Evolutionary conservation across 2,329 filamentous ascomycete species (phyloP), one percentile per base, ranked within the genome.

Genomic region (Epicoccum sorghinum): DNA sequence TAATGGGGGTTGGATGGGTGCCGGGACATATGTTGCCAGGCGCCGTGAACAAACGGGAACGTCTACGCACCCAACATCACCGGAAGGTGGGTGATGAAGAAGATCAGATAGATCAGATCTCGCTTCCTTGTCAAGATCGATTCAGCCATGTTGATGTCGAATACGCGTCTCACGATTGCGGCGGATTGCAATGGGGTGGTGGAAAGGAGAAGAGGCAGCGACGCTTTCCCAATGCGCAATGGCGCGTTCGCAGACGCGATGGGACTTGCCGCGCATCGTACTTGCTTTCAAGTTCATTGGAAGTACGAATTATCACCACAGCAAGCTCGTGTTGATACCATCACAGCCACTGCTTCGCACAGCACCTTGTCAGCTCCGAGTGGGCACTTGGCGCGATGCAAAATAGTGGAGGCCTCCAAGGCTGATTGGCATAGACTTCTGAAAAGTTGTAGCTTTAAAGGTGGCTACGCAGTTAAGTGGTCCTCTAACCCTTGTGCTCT

Each of bases 71-170:
- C 72, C 58, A 88, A 80, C 74, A 88, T 83, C 35, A 88, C 77
- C 0, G 85, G 84, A 30, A 88, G 69, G 65, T 88, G 85, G 22
- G 83, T 80, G 46, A 78, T 50, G 72, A 89, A 89, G 76, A 88
- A 88, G 35, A 80, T 61, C 4, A 88, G 76, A 61, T 85, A 84
- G 27, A 78, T 54, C 4, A 80, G 57, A 52, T 82, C 80, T 18
- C 69, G 70, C 66, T 79, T 80, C 41, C 79, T 72, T 22, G 61
- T 57, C 27, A 73, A 65, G 13, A 77, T 71, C 1, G 65, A 62
- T 3, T 51, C 48, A 13, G 66, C 66, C 72, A 75, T 74, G 5
- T 55, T 50, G 41, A 7, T 38, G 25, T 13, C 18, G 8, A 14
- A n/a, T n/a, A 3, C 18, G 4, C 7, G 32, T 6, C 18, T 29